Evolutionary conservation across 352 stramenopile species (phyloP).

Genomic region (Pythium vanterpoolii): DNA sequence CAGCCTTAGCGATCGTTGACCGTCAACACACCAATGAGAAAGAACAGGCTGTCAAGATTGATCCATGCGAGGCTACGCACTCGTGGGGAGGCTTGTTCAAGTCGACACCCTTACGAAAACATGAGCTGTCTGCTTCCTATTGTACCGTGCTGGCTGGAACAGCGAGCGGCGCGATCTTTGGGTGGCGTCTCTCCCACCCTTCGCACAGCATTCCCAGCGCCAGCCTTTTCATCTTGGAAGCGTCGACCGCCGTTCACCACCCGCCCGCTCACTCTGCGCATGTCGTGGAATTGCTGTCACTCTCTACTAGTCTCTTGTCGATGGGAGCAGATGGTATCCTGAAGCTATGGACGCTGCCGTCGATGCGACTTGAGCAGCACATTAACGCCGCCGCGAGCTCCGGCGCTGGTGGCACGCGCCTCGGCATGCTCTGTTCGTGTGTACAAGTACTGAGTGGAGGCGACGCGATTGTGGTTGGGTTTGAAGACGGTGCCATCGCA

Average conservation of each 20-base stretch:
- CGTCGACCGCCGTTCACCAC: neutral
- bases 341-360: constrained; percentile 52
- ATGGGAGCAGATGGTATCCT: constrained; percentile 53
- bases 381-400: constrained; percentile 31
- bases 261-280: constrained; percentile 44
- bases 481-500: constrained; percentile 48
- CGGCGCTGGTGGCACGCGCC: constrained; percentile 19
- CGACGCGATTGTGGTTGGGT: constrained; percentile 32
- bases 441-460: constrained; percentile 23
- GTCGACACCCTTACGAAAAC: neutral
- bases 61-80: neutral
- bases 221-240: constrained; percentile 14
- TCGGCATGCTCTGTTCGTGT: constrained; percentile 34
- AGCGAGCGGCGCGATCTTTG: constrained; percentile 14
- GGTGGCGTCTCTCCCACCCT: neutral
- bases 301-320: constrained; percentile 27
- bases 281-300: constrained; percentile 27
- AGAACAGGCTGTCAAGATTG: neutral
- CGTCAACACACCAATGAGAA: neutral
- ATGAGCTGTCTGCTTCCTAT: neutral
- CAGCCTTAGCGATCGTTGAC: constrained; percentile 19
- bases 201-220: neutral
- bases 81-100: constrained; percentile 19
- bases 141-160: constrained; percentile 12
- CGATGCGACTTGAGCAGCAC: constrained; percentile 34